Percentiles rank a stretch among this genome's conserved stretches.
These are phyloP conservation scores for Rauvolfia tetraphylla DNA, from an alignment of 257 asterid genomes.

Conservation along the genomic window DNA sequence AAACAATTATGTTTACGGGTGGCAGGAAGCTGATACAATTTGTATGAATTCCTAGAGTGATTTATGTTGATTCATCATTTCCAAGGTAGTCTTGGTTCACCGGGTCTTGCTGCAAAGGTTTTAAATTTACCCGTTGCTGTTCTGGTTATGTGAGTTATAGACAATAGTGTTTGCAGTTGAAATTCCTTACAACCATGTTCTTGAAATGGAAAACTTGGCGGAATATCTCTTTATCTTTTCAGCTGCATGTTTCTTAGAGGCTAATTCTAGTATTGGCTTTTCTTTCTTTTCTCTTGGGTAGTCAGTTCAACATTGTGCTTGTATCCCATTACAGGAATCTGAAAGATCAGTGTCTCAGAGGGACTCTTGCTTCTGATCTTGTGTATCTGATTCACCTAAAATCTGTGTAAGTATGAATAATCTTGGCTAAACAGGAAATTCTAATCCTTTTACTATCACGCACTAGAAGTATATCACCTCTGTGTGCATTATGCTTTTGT, in stretches of 20 bases:
- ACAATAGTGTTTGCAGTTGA: background rate
- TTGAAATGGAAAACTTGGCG: background rate
- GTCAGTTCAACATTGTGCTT: background rate
- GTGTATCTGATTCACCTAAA: slow-evolving; percentile 51
- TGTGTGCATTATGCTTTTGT: background rate
- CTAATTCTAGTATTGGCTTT: background rate
- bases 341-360: slow-evolving; percentile 61
- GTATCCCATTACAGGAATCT: slow-evolving; percentile 49
- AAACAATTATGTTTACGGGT: background rate
- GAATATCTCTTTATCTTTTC: background rate
- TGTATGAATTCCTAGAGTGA: background rate
- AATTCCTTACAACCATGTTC: background rate
- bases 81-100: background rate
- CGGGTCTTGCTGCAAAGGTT: background rate
- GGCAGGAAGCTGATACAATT: background rate
- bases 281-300: background rate
- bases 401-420: slow-evolving; percentile 49
- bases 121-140: background rate
- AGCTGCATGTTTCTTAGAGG: background rate
- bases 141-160: background rate
- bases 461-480: background rate
- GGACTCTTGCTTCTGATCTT: slow-evolving; percentile 66
- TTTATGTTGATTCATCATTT: background rate
- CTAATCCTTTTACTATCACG: background rate
- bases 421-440: background rate